phyloP scores from a whole-genome alignment of 2,329 filamentous ascomycete genomes.

The Herpomyces periplanetae region DNA sequence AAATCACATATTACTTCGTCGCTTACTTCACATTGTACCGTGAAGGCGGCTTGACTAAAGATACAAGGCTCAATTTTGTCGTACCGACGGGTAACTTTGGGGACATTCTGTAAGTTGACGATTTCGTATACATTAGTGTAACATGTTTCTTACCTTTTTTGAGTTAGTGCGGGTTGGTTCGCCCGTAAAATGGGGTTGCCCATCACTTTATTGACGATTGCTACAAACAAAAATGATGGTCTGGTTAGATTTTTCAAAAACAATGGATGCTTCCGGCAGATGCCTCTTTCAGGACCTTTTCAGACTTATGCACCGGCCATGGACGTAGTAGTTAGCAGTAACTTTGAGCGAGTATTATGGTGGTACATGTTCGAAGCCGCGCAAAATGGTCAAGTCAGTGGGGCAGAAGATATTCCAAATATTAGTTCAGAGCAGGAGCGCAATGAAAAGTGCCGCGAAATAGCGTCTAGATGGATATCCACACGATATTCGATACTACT shows the following conservation, averaged over 20 bases:
- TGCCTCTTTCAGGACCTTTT: slow-evolving; percentile 17
- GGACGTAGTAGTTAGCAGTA: slow-evolving; percentile 84
- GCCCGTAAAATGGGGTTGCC: slow-evolving; percentile 64
- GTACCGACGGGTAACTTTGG: slow-evolving; percentile 91
- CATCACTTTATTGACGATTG: slow-evolving; percentile 50
- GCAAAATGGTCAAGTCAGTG: slow-evolving; percentile 7
- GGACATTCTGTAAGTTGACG: slow-evolving; percentile 59
- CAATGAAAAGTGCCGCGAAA: slow-evolving; percentile 25
- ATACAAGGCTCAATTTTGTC: slow-evolving; percentile 35
- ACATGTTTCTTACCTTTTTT: too few relatives aligned
- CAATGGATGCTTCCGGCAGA: slow-evolving; percentile 63
- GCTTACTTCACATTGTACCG: slow-evolving; percentile 47
- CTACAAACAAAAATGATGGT: slow-evolving; percentile 93
- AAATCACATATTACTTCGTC: slow-evolving; percentile 90
- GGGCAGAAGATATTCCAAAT: slow-evolving; percentile 10
- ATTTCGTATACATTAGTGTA: too few relatives aligned
- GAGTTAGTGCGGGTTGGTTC: slow-evolving; percentile 80
- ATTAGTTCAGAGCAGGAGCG: slow-evolving; percentile 17
- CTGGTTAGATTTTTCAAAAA: slow-evolving; percentile 77
- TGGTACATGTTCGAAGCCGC: slow-evolving; percentile 41
- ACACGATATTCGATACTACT: slow-evolving; percentile 35
- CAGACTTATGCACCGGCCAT: slow-evolving; percentile 80
- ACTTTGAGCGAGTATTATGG: slow-evolving; percentile 87
- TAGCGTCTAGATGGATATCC: slow-evolving; percentile 37
- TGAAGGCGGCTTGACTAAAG: slow-evolving; percentile 13